phyloP scores from a whole-genome alignment of 1,284 basidiomycete species.

The Anthracocystis panici-leucophaei region DNA sequence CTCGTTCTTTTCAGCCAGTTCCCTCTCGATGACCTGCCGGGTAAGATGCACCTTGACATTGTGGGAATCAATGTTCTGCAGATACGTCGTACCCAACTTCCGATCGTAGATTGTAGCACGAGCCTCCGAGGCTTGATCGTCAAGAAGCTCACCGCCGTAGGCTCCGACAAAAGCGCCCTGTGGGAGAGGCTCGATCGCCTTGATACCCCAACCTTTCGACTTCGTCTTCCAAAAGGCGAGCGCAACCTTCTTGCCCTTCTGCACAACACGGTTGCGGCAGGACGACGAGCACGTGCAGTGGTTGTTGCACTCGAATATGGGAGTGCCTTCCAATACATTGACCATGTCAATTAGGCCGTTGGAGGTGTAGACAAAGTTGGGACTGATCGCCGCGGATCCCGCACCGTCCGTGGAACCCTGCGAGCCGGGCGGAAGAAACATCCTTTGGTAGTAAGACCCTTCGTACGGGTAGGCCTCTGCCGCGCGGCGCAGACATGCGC shows the following conservation, averaged over 20 bases:
- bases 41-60: constrained; percentile 73
- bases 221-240: constrained; percentile 75
- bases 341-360: constrained; percentile 24
- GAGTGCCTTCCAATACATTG: constrained; percentile 66
- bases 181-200: constrained; percentile 56
- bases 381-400: neutral
- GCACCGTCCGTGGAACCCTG: neutral
- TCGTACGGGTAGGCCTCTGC: constrained; percentile 25
- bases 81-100: constrained; percentile 80
- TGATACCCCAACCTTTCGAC: constrained; percentile 78
- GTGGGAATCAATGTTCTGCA: constrained; percentile 84
- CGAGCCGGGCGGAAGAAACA: constrained; percentile 12
- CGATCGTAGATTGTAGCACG: constrained; percentile 80
- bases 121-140: constrained; percentile 76
- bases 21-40: constrained; percentile 36
- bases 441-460: constrained; percentile 13
- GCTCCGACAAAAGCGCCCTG: constrained; percentile 81
- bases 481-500: constrained; percentile 44
- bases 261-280: constrained; percentile 86
- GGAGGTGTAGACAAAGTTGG: constrained; percentile 42
- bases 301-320: constrained; percentile 88
- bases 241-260: constrained; percentile 76
- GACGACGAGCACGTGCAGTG: constrained; percentile 81
- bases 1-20: constrained; percentile 13
- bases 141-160: constrained; percentile 85